These are phyloP conservation scores for Klebsormidium nitens DNA, from an alignment of 139 green algal genomes.

Conservation along the genomic window DNA sequence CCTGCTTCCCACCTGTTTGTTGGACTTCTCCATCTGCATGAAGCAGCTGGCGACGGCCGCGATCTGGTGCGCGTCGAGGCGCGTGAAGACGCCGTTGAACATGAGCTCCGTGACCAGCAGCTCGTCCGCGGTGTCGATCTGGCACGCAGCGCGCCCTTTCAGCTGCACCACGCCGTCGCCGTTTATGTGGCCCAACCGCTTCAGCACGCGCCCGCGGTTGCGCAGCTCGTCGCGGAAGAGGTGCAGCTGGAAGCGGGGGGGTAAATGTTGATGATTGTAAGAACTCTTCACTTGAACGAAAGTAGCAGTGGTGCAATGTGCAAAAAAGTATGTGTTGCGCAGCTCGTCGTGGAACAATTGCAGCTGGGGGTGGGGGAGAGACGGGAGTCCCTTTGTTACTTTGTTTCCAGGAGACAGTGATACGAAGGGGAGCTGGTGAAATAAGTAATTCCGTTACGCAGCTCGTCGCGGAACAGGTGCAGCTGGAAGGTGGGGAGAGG, in stretches of 20 bases:
- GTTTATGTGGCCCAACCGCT: conserved; percentile 73
- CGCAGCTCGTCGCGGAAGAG: conserved; percentile 30
- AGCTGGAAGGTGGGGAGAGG: not conserved
- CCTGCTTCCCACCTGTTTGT: conserved; percentile 53
- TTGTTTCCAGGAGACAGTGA: too few relatives aligned
- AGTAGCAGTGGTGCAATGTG: too few relatives aligned
- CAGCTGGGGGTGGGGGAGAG: too few relatives aligned
- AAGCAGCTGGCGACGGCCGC: conserved; percentile 65
- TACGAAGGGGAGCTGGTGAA: too few relatives aligned
- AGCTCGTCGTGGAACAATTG: too few relatives aligned
- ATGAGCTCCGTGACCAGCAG: conserved; percentile 73
- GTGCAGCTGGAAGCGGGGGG: conserved; percentile 5
- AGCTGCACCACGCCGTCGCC: conserved; percentile 58
- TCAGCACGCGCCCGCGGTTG: conserved; percentile 58
- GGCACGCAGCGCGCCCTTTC: conserved; percentile 67
- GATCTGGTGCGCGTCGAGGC: conserved; percentile 54
- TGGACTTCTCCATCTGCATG: conserved; percentile 62
- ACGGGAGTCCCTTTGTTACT: too few relatives aligned
- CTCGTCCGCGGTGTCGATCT: conserved; percentile 83
- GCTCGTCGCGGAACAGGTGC: not conserved
- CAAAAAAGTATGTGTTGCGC: too few relatives aligned
- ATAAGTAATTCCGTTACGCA: too few relatives aligned
- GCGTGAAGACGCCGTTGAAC: conserved; percentile 63
- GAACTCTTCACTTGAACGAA: too few relatives aligned
- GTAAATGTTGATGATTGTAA: too few relatives aligned